Conservation (phyloP, 306 rosid genomes). For the Dryas drummondii region DNA sequence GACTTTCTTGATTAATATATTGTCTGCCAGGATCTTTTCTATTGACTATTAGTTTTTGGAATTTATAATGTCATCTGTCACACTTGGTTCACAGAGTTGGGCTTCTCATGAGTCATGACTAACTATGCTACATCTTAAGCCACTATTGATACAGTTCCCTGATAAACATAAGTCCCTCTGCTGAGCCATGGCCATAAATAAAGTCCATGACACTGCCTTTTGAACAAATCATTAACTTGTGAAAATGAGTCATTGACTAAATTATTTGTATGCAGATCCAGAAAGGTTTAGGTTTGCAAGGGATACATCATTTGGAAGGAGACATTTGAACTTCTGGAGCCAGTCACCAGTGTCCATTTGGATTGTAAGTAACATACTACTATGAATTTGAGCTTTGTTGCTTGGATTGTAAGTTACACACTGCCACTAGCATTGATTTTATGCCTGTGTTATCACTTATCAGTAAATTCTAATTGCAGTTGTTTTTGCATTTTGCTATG, state of each 20-base stretch:
- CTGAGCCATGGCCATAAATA: too few species aligned
- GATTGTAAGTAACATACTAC: slow-evolving; percentile 46
- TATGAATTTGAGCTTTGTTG: background rate
- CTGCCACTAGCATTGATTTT: too few species aligned
- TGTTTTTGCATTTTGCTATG: background rate
- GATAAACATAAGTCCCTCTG: too few species aligned
- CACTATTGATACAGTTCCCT: too few species aligned
- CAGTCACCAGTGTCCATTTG: slow-evolving; percentile 52
- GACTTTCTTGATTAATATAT: background rate
- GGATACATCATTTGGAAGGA: slow-evolving; percentile 81
- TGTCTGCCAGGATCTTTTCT: background rate
- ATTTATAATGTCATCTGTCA: background rate
- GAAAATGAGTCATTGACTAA: too few species aligned
- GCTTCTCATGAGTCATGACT: background rate
- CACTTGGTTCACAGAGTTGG: background rate
- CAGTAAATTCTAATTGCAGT: background rate
- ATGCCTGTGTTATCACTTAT: background rate
- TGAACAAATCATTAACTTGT: too few species aligned
- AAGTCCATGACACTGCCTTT: too few species aligned
- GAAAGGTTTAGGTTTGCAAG: slow-evolving; percentile 80
- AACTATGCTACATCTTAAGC: background rate
- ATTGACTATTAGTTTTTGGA: background rate
- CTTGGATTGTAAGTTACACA: background rate
- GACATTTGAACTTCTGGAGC: slow-evolving; percentile 70
- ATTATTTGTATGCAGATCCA: slow-evolving; percentile 54